Base-by-base conservation (phyloP, 1,139 yeast species). In the Blastobotrys persicus region DNA sequence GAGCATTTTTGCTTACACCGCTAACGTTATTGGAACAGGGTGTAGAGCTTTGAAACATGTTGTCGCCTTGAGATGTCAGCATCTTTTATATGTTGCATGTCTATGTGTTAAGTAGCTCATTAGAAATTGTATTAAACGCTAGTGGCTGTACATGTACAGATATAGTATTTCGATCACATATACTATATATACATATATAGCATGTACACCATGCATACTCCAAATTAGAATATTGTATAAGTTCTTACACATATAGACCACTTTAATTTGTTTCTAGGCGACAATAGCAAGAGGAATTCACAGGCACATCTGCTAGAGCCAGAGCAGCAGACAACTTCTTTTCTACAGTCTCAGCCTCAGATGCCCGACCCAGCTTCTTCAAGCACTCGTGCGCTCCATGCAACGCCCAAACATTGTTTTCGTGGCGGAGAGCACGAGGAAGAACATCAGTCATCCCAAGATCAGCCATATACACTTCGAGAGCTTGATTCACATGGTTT, bases 331-430 rank as follows among this genome's bases (percentile, higher is more conserved):
- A 4, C 33, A 34, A n/a, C 12, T 20, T 14, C 12, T 23, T 23
- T 23, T 20, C 41, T 14, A 43, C 18, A 17, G 23, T 18, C 3
- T 14, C 16, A n/a, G 46, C 46, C 31, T 43, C 46, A 2, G 14
- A 20, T 13, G 28, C 14, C 4, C 46, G 32, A 2, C 41, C 46
- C 7, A 43, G 41, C 14, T 13, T 18, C 9, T 9, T 9, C 13
- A 43, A 34, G 17, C 46, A 43, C 23, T 43, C 46, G 14, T 43
- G 46, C 9, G 32, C 32, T 26, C 48, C 48, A 17, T 39, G 44
- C 4, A 45, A 17, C 2, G 48, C 35, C 48, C 48, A 45, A 2
- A 45, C 48, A 19, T 40, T 39, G 17, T 45, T 45, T 4, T 43
- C 44, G 23, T 45, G 48, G 33, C 39, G 48, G 13, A 38, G 44